Evolutionary conservation across 1,139 yeast species (phyloP), one percentile per base, ranked within the genome.

Genomic region (Ogataea hybrid): DNA sequence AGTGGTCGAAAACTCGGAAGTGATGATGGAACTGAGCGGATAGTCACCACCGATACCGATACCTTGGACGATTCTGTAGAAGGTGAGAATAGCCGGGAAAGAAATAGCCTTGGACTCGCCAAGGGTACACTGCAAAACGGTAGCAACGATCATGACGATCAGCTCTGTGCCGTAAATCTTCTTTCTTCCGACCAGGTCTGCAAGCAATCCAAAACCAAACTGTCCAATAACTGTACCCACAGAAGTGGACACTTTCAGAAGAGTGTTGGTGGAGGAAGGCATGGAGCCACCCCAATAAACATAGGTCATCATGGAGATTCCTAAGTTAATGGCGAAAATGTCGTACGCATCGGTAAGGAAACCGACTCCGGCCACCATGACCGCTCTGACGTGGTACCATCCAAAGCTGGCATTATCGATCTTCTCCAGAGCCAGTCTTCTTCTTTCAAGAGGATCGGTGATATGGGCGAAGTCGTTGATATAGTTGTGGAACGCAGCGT

Each of bases 11-110:
- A 86, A 86, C 70, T 86, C 96, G 40, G 95, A 82, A 10, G 95
- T 83, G 56, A 86, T 86, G 65, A 86, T 84, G 32, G 97, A 92
- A 32, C 97, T 89, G 68, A 92, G 79, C 57, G 98, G 98, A 69
- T 92, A 92, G 71, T 92, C 98, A 76, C 97, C 98, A 72, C 98
- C 98, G 59, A 92, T 94, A 81, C 98, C 98, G 58, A 92, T 81
- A 72, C 96, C 96, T 87, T 82, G 82, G 49, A 85, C 61, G 52
- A 86, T 80, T 77, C 95, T 82, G 67, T 79, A 80, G 55, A 83
- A 79, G n/a, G 81, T 68, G 51, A 86, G 72, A 42, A 84, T 72
- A 40, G 90, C 95, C 38, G 78, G 79, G 58, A 86, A 84, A 63
- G 73, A 75, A 50, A 86, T 67, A 49, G 84, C 90, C 25, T 86